These are phyloP conservation scores for Cladosporium austrohemisphaericum DNA, from an alignment of 2,329 filamentous ascomycete species.

Conservation along the genomic window DNA sequence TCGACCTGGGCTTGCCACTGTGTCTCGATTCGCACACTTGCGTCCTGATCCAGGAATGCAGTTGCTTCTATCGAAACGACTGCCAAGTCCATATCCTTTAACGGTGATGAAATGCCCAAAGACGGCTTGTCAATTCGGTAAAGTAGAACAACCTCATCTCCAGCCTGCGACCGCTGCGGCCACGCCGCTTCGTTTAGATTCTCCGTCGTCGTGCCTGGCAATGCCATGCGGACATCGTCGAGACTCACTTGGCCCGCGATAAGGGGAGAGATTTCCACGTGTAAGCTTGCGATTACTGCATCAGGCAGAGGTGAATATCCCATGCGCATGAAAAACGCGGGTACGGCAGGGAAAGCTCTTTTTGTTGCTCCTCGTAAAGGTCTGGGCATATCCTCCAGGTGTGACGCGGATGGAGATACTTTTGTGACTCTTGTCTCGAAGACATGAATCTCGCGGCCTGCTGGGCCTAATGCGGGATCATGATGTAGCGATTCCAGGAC, in stretches of 20 bases:
- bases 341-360: slow-evolving; percentile 61
- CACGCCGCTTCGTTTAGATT: slow-evolving; percentile 18
- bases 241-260: slow-evolving; percentile 48
- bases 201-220: slow-evolving; percentile 58
- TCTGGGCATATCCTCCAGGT: slow-evolving; percentile 56
- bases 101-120: neutral
- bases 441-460: slow-evolving; percentile 54
- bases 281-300: slow-evolving; percentile 27
- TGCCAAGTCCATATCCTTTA: neutral
- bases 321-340: slow-evolving; percentile 68
- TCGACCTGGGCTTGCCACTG: slow-evolving; percentile 27
- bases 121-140: slow-evolving; percentile 34
- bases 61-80: slow-evolving; percentile 22
- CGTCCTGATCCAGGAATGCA: slow-evolving; percentile 22
- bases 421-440: slow-evolving; percentile 72
- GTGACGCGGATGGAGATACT: slow-evolving; percentile 64
- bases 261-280: slow-evolving; percentile 28
- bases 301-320: slow-evolving; percentile 62
- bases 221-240: slow-evolving; percentile 54
- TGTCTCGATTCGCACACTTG: slow-evolving; percentile 23
- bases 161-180: slow-evolving; percentile 45
- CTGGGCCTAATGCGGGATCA: slow-evolving; percentile 62
- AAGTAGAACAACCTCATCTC: slow-evolving; percentile 72
- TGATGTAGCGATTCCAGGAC: slow-evolving; percentile 69
- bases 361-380: slow-evolving; percentile 63